Base-by-base conservation (phyloP, 106 monocot species). In the Dioscorea zingiberensis region DNA sequence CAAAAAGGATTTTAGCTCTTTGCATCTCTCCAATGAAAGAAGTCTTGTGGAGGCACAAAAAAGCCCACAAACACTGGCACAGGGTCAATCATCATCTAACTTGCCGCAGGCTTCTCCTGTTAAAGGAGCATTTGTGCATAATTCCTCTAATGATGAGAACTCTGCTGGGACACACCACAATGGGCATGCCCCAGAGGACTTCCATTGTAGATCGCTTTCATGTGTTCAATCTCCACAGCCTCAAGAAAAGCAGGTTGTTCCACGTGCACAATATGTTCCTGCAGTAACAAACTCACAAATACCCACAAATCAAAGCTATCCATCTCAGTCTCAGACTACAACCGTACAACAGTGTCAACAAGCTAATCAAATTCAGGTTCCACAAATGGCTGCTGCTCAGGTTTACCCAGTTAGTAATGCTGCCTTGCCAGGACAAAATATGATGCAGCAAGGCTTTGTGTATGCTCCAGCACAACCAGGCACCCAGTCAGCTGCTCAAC, bases 371-470 rank as follows among this genome's bases (percentile, higher is more conserved):
- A 59, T 63, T n/a, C 73, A 76, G 48, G 44, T 44, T 75, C 74
- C 75, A 18, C 70, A 66, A 69, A 55, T 71, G 64, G 65, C 59
- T 60, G 58, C 71, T 80, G 29, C 69, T 77, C 82, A 85, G 55
- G 63, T 29, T 44, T 71, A 76, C 67, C 72, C 79, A 58, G 55
- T 23, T 45, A 67, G 73, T 45, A 74, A 14, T 24, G 17, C 45
- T 62, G 21, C 69, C 49, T 79, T 56, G 61, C 47, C 65, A 45
- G 72, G 47, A 24, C 84, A 84, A 45, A 71, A 68, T 68, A 68
- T 58, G 53, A 73, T 71, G 45, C 84, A 81, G 38, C 60, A 71
- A 27, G 57, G 61, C 16, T 67, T 63, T 60, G 44, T 27, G 16
- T 69, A 71, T 75, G 30, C 63, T 47, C 80, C 69, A 63, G 29